phyloP scores from a whole-genome alignment of 2,329 filamentous ascomycete species.

The Fusarium newnesense region DNA sequence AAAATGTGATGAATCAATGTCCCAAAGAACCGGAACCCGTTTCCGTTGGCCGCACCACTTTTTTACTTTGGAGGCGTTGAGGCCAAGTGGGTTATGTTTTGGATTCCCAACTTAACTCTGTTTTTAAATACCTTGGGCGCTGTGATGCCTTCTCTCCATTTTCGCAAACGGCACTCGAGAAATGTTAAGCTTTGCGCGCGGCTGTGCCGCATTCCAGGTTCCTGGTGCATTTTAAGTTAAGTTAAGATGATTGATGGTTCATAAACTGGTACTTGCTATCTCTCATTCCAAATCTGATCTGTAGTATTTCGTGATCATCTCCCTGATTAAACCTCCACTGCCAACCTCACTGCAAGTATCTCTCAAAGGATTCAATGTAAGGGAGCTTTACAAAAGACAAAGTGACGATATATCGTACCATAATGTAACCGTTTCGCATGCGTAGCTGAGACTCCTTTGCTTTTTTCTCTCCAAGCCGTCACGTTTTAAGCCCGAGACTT shows the following conservation, averaged over 20 bases:
- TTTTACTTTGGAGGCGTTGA: constrained; percentile 15
- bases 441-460: constrained; percentile 1
- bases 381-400: constrained; percentile 3
- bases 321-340: constrained; percentile 13
- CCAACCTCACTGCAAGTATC: background rate
- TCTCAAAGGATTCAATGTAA: constrained; percentile 10
- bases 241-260: background rate
- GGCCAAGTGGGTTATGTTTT: background rate
- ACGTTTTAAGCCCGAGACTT: constrained; percentile 34
- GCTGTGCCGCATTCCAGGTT: constrained; percentile 20
- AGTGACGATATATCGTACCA: constrained; percentile 1
- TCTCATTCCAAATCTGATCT: constrained; percentile 8
- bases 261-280: background rate
- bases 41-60: constrained; percentile 2
- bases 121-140: background rate
- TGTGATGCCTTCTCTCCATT: background rate
- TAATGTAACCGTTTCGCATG: background rate
- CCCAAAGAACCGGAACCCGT: constrained; percentile 22
- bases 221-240: background rate
- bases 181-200: background rate
- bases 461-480: background rate
- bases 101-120: background rate
- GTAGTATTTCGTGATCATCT: constrained; percentile 1
- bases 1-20: constrained; percentile 11
- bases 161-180: constrained; percentile 18